phyloP scores from a whole-genome alignment of 2,329 filamentous ascomycete species.

The Cladophialophora yegresii region DNA sequence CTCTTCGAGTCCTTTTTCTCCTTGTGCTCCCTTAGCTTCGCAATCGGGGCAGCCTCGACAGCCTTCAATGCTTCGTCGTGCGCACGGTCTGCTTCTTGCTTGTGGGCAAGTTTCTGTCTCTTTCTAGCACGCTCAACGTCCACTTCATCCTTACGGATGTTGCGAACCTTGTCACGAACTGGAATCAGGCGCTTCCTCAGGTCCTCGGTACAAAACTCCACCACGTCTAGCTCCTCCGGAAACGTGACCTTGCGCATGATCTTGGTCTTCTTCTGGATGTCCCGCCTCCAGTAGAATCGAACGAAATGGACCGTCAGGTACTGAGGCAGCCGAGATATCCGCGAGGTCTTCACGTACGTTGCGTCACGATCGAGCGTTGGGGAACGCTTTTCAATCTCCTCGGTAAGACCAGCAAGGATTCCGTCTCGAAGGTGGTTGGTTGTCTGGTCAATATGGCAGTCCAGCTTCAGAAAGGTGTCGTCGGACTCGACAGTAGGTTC shows the following conservation, averaged over 20 bases:
- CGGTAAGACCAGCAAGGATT: slow-evolving; percentile 75
- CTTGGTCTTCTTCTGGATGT: slow-evolving; percentile 97
- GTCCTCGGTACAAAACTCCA: slow-evolving; percentile 94
- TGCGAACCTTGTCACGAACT: slow-evolving; percentile 93
- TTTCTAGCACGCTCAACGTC: slow-evolving; percentile 91
- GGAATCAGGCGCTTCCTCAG: slow-evolving; percentile 80
- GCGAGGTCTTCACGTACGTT: slow-evolving; percentile 85
- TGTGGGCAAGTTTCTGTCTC: slow-evolving; percentile 73
- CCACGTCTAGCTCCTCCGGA: slow-evolving; percentile 84
- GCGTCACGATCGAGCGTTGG: slow-evolving; percentile 74
- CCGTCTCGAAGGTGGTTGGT: slow-evolving; percentile 92
- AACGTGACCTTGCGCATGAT: slow-evolving; percentile 99
- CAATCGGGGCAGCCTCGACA: slow-evolving; percentile 45
- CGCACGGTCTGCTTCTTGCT: slow-evolving; percentile 56
- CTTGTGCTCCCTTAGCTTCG: slow-evolving; percentile 52
- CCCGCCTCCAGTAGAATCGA: slow-evolving; percentile 95
- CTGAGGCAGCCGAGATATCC: slow-evolving; percentile 85
- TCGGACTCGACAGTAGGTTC: slow-evolving; percentile 68
- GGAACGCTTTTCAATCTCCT: slow-evolving; percentile 89
- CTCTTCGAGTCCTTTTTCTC: slow-evolving; percentile 51
- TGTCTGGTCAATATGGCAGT: slow-evolving; percentile 86
- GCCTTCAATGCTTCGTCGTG: slow-evolving; percentile 40
- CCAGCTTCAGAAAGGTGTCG: slow-evolving; percentile 85
- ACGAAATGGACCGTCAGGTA: slow-evolving; percentile 97
- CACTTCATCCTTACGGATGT: slow-evolving; percentile 91